Evolutionary conservation across 495 filamentous ascomycete species (phyloP), one percentile per base, ranked within the genome.

Genomic region (Penicillium alfredii): DNA sequence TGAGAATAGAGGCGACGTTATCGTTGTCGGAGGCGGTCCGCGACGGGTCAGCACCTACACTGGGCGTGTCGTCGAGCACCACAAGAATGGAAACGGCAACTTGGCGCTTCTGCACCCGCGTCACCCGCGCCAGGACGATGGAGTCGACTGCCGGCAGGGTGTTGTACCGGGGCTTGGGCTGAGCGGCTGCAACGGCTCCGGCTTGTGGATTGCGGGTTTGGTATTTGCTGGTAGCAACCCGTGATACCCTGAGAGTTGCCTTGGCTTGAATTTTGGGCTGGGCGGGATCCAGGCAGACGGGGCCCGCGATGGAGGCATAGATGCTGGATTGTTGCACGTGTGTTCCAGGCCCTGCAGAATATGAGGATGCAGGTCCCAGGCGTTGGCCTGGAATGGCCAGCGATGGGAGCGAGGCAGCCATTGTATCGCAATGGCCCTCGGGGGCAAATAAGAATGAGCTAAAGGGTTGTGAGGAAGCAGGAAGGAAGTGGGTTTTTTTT

Each of bases 41-140:
- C 8, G 51, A 73, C 38, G 51, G 53, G 13, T 58, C 54, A 22
- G 76, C 63, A 3, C 69, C 72, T 15, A 42, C 37, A 2, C 49
- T n/a, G 10, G 42, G 30, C 6, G 46, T 37, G 1, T 66, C 61
- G 26, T 82, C 82, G 29, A 80, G 75, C 10, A 90, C 79, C 25
- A 86, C 79, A 17, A 92, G 68, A 35, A 98, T 94, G 11, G 76
- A 81, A 16, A 93, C 78, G 14, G 81, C 78, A 4, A 84, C 92
- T 62, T 94, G 85, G 27, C 83, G 73, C 38, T 81, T 81, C 49
- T 81, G 82, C 33, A 94, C 86, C 21, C 92, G 78, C 15, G 82
- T 84, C 12, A 98, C 85, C 19, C 82, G 76, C 37, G 84, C 86
- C n/a, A 96, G 68, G 24, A 96, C 84, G 12, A 76, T 70, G 38